These are phyloP conservation scores for Pichia insulana DNA, from an alignment of 805 yeast genomes.

Conservation along the genomic window DNA sequence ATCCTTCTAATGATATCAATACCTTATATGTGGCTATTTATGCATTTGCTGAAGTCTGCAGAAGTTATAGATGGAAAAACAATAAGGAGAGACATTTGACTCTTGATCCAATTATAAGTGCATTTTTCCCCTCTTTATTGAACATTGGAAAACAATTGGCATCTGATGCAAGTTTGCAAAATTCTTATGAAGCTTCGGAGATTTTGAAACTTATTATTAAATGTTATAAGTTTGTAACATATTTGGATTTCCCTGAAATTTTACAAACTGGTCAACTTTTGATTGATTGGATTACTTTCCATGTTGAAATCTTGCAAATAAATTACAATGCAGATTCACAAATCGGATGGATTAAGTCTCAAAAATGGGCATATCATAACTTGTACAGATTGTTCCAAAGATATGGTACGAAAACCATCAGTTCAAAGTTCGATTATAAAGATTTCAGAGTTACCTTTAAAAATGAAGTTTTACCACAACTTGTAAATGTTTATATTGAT, in stretches of 20 bases:
- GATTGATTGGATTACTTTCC: constrained; percentile 68
- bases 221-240: constrained; percentile 72
- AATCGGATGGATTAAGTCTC: constrained; percentile 64
- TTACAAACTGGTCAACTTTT: constrained; percentile 46
- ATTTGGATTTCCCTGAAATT: constrained; percentile 65
- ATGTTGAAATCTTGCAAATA: constrained; percentile 56
- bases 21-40: constrained; percentile 58
- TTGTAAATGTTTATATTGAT: constrained; percentile 53
- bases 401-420: constrained; percentile 47
- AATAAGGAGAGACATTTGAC: constrained; percentile 43
- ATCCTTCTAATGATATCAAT: constrained; percentile 32
- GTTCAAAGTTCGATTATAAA: constrained; percentile 45
- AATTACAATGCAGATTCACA: constrained; percentile 46
- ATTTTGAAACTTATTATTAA: constrained; percentile 71
- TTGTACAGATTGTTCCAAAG: constrained; percentile 61
- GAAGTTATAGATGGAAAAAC: constrained; percentile 69
- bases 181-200: constrained; percentile 42
- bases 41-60: constrained; percentile 65
- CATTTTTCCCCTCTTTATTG: constrained; percentile 62
- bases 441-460: constrained; percentile 50
- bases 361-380: constrained; percentile 85
- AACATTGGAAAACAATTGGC: constrained; percentile 52
- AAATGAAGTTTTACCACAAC: constrained; percentile 60
- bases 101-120: constrained; percentile 51
- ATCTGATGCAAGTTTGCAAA: constrained; percentile 24